Base-by-base conservation (phyloP, 2,329 filamentous ascomycete genomes). In the Paramyrothecium sp. region DNA sequence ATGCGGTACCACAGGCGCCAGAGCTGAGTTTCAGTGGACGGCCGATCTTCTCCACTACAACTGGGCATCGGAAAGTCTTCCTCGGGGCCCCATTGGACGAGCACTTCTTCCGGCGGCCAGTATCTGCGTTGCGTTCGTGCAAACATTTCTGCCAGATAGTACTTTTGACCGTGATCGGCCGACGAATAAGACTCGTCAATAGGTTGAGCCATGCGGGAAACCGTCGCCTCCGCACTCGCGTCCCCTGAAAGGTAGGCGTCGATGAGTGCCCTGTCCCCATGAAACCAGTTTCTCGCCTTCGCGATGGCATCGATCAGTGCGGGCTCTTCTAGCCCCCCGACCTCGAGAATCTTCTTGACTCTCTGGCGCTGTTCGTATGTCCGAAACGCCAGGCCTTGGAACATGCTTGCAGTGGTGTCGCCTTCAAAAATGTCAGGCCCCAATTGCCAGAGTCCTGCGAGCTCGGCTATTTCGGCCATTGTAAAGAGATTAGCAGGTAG, bases 261-360 rank as follows among this genome's bases (percentile, higher is more conserved):
- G 19, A 56, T 21, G 4, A 20, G 3, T 26, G 54, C n/a, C 17
- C 30, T 44, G 8, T 53, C 48, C 10, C 16, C 54, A 3, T 20
- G 5, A 33, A 56, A 56, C 54, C 54, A 56, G 7, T 48, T 48
- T 33, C 54, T 48, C 23, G 30, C 33, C 7, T 44, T 33, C 7
- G 54, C 54, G 3, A 56, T 33, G 4, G 48, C 48, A 33, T 56
- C 54, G 34, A 56, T 56, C 38, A 52, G 52, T 10, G 30, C 30
- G 5, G 48, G 33, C 54, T 52, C 48, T 17, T 44, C 22, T 10
- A 52, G 10, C 13, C 19, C 10, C n/a, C 46, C 50, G 21, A 47
- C 48, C 12, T 56, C 38, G 3, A 20, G 13, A n/a, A 56, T 53
- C 21, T 51, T n/a, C 12, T 51, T 10, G 17, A 51, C 49, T 20